Base-by-base conservation (phyloP, 108 stramenopile genomes). In the Cyclotella kingstonii region DNA sequence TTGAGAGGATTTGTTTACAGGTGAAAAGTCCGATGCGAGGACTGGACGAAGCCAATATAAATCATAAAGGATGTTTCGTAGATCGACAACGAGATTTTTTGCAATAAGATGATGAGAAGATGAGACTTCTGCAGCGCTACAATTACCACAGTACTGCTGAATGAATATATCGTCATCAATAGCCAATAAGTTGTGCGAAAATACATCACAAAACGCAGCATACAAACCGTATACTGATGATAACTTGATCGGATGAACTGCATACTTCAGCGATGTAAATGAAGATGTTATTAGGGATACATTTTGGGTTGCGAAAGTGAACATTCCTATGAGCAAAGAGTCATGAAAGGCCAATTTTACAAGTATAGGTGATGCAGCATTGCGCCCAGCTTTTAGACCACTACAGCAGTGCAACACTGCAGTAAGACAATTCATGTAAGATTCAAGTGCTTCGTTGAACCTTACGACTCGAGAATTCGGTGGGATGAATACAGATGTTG, bases 141-240 rank as follows among this genome's bases (percentile, higher is more conserved):
- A 2, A 12, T 23, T 14, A 15, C 33, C 5, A 19, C 28, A 50
- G 7, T 78, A 77, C 38, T 60, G 61, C 9, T 63, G 45, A 11
- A 94, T 35, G 61, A 95, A 91, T 40, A 87, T 84, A 33, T 83
- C 82, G 61, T 95, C 89, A 59, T 83, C 77, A 11, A 88, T 48
- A 17, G 90, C 86, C 30, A 90, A 57, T 29, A 91, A 66, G 28
- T 80, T 68, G 60, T 91, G 87, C 3, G 86, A 54, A 64, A 87
- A 90, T 5, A 83, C 26, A 64, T 89, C 90, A 60, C 86, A 86
- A 67, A 95, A 95, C 1, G 81, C 70, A 33, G 77, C 49, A 29
- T 85, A 40, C 17, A 62, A 12, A 18, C 60, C 72, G 15, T 52
- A 73, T 36, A 58, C 63, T 53, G 50, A 19, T 18, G 68, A 31